Evolutionary conservation across 495 filamentous ascomycete genomes (phyloP).

Genomic region (Xylaria flabelliformis): DNA sequence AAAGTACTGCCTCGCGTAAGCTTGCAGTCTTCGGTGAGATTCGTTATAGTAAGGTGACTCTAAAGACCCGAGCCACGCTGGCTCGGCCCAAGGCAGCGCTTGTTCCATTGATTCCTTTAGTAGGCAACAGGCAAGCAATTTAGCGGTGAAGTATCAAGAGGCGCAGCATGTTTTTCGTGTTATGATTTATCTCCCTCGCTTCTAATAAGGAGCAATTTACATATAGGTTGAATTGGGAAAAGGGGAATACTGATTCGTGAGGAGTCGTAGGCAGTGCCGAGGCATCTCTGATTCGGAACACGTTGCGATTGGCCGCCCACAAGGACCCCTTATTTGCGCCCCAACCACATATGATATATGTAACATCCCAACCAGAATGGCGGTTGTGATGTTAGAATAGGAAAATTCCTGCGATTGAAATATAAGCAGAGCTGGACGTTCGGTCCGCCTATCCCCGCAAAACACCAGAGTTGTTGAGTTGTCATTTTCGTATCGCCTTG

Average conservation of each 20-base stretch:
- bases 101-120: constrained; percentile 15
- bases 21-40: constrained; percentile 63
- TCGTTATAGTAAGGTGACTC: constrained; percentile 68
- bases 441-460: not conserved
- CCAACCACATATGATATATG: not conserved
- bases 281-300: not conserved
- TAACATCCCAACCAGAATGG: not conserved
- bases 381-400: not conserved
- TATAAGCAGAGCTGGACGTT: not conserved
- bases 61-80: constrained; percentile 57
- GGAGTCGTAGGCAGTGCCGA: not conserved
- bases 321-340: not conserved
- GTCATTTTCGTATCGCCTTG: not conserved
- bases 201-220: not conserved
- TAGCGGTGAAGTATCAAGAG: not conserved
- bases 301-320: not conserved
- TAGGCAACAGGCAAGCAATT: not conserved
- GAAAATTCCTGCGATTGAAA: not conserved
- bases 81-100: constrained; percentile 38
- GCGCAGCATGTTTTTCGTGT: not conserved
- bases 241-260: not conserved
- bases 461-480: not conserved
- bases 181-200: no score
- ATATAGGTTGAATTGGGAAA: not conserved
- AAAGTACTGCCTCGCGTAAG: constrained; percentile 63